A percentile compares a stretch with the other conserved stretches of the same genome.
Evolutionary conservation across 768 basidiomycete species (phyloP).

Genomic region (Tylopilus plumbeoviolaceoides): DNA sequence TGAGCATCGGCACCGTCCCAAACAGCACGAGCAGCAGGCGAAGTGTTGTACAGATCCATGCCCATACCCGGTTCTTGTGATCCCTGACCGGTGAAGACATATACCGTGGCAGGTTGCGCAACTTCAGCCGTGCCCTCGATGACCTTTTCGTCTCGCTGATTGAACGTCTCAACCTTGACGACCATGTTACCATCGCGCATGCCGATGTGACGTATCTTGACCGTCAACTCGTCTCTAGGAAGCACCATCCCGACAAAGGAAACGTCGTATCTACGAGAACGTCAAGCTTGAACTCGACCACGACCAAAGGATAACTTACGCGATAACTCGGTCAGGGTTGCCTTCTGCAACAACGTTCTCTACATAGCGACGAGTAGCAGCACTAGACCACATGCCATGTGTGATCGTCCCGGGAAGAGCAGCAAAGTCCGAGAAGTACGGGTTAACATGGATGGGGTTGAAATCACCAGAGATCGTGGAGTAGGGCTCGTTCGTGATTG

Average conservation of each 20-base stretch:
- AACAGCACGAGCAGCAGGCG: constrained; percentile 91
- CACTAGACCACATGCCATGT: constrained; percentile 96
- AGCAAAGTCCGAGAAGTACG: constrained; percentile 95
- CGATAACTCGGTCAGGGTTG: constrained; percentile 82
- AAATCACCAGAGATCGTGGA: constrained; percentile 96
- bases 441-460: constrained; percentile 98
- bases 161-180: constrained; percentile 82
- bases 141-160: constrained; percentile 85
- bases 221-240: constrained; percentile 81
- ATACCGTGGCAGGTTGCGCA: constrained; percentile 86
- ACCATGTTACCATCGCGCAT: constrained; percentile 95
- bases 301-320: constrained; percentile 47
- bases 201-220: constrained; percentile 83
- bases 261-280: constrained; percentile 70
- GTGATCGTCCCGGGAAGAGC: constrained; percentile 94
- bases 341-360: constrained; percentile 95
- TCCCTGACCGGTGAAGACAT: constrained; percentile 98
- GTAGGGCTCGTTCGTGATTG: constrained; percentile 92
- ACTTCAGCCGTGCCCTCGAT: constrained; percentile 92
- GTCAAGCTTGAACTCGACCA: background rate
- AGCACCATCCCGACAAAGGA: constrained; percentile 97
- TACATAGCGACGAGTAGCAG: constrained; percentile 87
- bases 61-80: constrained; percentile 99
- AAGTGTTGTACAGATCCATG: constrained; percentile 94
- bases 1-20: constrained; percentile 97